Evolutionary conservation across 805 yeast genomes (phyloP), one percentile per base, ranked within the genome.

Genomic region (Peterozyma toletana): DNA sequence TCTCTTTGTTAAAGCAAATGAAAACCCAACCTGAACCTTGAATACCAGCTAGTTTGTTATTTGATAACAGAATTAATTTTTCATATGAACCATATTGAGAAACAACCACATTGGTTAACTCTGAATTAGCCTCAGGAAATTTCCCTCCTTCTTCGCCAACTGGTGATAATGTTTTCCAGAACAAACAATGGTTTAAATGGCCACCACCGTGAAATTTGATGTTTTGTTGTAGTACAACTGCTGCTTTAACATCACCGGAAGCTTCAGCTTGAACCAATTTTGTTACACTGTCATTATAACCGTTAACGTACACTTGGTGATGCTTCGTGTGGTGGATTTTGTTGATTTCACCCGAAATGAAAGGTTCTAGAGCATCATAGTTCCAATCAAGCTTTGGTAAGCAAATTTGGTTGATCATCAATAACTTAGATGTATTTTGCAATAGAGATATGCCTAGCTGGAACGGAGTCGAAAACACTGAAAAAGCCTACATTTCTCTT

Each of bases 11-110:
- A 75, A 83, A 84, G 55, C 79, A 93, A 51, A 88, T 71, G 73
- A 90, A 88, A 30, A 91, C 93, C 96, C 96, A 88, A 38, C 96
- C 96, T 5, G 95, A 84, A 59, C 96, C 96, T 68, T 88, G 96
- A 55, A 88, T 75, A 44, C 91, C 91, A 31, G 95, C 95, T 55
- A 88, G 67, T 59, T 78, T 76, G 37, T 74, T 54, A 64, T 86
- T 88, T 51, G 89, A 77, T 47, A 74, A 57, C 37, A 66, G 55
- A 46, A 80, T 78, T 63, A 88, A 70, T 43, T 70, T 71, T 53
- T 88, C 95, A 48, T 84, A 65, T 14, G 81, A 71, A 33, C 95
- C 95, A 58, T 74, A 86, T 60, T 83, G 80, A 36, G 64, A 67
- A 40, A 62, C 57, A 48, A 88, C 77, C 49, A 81, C 80, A 59